A percentile compares a stretch with the other conserved stretches of the same genome.
phyloP scores from a whole-genome alignment of 2,329 filamentous ascomycete species.

The Venturia nashicola region DNA sequence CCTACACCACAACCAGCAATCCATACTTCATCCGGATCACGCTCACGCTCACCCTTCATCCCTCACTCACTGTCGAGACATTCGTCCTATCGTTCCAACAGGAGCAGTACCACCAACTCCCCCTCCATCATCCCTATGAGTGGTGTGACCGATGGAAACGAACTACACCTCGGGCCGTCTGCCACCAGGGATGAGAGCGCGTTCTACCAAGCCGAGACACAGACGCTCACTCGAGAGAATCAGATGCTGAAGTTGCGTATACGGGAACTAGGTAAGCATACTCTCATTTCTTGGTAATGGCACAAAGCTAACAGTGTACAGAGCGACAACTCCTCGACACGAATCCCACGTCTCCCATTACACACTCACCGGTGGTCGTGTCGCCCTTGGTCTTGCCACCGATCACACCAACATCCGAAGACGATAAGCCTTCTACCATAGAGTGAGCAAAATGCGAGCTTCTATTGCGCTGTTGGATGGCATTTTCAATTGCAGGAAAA shows the following conservation, averaged over 20 bases:
- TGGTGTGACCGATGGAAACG: slow-evolving; percentile 46
- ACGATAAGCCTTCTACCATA: not conserved
- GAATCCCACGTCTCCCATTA: slow-evolving; percentile 5
- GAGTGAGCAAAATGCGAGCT: not conserved
- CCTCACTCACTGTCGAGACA: slow-evolving; percentile 26
- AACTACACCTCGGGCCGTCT: slow-evolving; percentile 47
- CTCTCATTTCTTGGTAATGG: not conserved
- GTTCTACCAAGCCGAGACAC: slow-evolving; percentile 73
- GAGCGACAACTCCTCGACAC: slow-evolving; percentile 4
- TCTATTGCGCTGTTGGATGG: not conserved
- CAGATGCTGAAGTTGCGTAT: slow-evolving; percentile 71
- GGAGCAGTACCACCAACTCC: slow-evolving; percentile 28
- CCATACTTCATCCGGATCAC: slow-evolving; percentile 35
- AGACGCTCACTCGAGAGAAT: slow-evolving; percentile 66
- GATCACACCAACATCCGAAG: not conserved
- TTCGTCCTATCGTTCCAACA: slow-evolving; percentile 28
- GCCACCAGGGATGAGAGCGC: slow-evolving; percentile 54
- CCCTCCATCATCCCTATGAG: slow-evolving; percentile 40
- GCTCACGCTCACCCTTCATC: slow-evolving; percentile 24
- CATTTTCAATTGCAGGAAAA: not conserved
- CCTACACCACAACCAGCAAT: slow-evolving; percentile 26
- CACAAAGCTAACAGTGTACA: not conserved
- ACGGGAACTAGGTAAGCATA: slow-evolving; percentile 44
- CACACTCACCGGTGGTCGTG: not conserved
- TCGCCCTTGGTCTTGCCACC: not conserved